Evolutionary conservation across 2,329 filamentous ascomycete species (phyloP).

Genomic region (Myrmaecium sp.): DNA sequence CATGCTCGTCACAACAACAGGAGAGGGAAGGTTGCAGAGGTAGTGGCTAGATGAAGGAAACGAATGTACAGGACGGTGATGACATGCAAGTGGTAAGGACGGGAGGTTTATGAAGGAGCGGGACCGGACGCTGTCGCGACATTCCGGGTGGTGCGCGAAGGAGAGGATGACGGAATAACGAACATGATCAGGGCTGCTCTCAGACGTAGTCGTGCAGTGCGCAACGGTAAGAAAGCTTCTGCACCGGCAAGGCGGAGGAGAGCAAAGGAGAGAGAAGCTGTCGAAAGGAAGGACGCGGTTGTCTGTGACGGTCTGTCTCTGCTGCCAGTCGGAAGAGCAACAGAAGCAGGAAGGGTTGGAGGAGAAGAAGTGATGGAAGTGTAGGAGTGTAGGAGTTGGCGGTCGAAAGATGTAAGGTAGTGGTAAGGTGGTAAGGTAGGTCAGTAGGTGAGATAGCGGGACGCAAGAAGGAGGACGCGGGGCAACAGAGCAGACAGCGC

Average conservation of each 20-base stretch:
- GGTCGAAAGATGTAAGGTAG: conserved; percentile 3
- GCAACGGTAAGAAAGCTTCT: no score
- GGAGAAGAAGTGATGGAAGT: conserved; percentile 1
- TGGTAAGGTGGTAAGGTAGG: neutral
- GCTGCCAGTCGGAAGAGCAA: no score
- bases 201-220: neutral
- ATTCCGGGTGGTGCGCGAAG: conserved; percentile 10
- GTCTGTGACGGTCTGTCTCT: no score
- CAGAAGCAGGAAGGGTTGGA: conserved; percentile 5
- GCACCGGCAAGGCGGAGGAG: conserved; percentile 8
- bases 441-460: conserved; percentile 5
- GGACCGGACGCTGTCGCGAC: conserved; percentile 13
- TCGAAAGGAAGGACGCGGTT: neutral
- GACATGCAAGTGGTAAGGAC: no score
- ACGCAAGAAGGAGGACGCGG: conserved; percentile 13
- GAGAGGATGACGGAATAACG: conserved; percentile 21
- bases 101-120: conserved; percentile 4
- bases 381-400: conserved; percentile 5
- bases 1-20: conserved; percentile 13
- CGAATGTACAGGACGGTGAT: conserved; percentile 3
- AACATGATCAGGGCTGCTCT: no score
- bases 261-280: conserved; percentile 1
- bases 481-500: conserved; percentile 6
- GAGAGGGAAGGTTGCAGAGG: conserved; percentile 1
- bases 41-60: conserved; percentile 5